Conservation (phyloP, 257 asterid genomes). For the Rubia yunnanensis region DNA sequence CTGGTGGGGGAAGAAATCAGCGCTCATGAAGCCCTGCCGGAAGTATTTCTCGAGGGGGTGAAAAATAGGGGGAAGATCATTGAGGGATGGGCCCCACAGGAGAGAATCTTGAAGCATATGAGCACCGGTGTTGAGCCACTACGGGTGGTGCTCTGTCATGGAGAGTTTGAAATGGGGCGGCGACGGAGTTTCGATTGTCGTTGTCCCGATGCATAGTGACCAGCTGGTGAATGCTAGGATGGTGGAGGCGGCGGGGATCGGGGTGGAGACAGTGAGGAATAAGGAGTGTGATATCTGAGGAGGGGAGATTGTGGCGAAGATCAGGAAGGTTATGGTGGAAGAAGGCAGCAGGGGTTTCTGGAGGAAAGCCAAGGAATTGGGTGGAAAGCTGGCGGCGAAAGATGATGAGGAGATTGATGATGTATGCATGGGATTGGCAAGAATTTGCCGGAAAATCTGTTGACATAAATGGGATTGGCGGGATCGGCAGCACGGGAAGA, state of each 20-base stretch:
- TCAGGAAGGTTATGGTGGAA: conserved; percentile 16
- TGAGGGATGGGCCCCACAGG: conserved; percentile 25
- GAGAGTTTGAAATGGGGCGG: conserved; percentile 19
- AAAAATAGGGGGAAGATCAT: conserved; percentile 14
- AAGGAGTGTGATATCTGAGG: conserved; percentile 9
- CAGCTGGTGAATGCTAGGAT: conserved; percentile 21
- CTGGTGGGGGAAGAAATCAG: conserved; percentile 5
- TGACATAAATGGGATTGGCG: no score
- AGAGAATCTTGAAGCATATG: conserved; percentile 13
- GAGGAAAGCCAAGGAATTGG: no score
- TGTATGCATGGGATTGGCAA: not conserved
- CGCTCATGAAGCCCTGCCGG: conserved; percentile 13
- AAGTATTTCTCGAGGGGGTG: conserved; percentile 15
- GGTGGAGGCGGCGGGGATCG: conserved; percentile 19
- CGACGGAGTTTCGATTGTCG: conserved; percentile 18
- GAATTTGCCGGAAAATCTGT: conserved; percentile 1
- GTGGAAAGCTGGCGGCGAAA: conserved; percentile 5
- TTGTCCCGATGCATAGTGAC: no score
- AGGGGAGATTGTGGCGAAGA: conserved; percentile 5
- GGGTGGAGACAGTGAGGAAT: conserved; percentile 16
- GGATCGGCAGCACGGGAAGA: no score
- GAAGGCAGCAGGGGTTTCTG: conserved; percentile 13
- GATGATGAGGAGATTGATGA: conserved; percentile 16
- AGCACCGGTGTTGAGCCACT: conserved; percentile 21
- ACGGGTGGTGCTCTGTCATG: conserved; percentile 24